These are phyloP conservation scores for Phoenix dactylifera DNA, from an alignment of 176 grass and related monocot species.

Conservation along the genomic window DNA sequence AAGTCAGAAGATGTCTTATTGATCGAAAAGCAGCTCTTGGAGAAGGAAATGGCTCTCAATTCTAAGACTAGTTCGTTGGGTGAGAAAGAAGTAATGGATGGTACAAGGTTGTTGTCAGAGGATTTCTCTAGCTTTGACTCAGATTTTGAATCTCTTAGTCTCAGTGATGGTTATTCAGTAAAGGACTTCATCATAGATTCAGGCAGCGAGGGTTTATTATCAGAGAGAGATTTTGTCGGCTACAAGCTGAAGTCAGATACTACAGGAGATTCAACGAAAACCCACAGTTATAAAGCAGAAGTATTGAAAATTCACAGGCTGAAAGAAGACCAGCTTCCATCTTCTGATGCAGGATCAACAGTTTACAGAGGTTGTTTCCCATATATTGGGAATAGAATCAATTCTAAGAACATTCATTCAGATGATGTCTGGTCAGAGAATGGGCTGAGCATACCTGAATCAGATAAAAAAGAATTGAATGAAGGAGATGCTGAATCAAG, in stretches of 20 bases:
- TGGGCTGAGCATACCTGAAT: neutral
- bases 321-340: slow-evolving; percentile 15
- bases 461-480: slow-evolving; percentile 4
- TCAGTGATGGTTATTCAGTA: slow-evolving; percentile 88
- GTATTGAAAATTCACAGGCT: slow-evolving; percentile 29
- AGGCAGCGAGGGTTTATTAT: slow-evolving; percentile 76
- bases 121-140: slow-evolving; percentile 69
- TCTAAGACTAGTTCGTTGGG: slow-evolving; percentile 15
- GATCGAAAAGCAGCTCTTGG: neutral
- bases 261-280: slow-evolving; percentile 6
- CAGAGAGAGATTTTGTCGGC: slow-evolving; percentile 48
- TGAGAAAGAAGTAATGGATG: neutral
- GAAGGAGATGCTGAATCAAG: slow-evolving; percentile 3
- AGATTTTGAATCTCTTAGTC: slow-evolving; percentile 55
- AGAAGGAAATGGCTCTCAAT: slow-evolving; percentile 9
- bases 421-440: slow-evolving; percentile 3
- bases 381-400: neutral
- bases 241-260: slow-evolving; percentile 10
- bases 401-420: neutral
- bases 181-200: slow-evolving; percentile 76
- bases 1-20: neutral
- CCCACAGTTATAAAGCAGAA: slow-evolving; percentile 28
- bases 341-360: slow-evolving; percentile 12
- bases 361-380: neutral
- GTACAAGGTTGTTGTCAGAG: slow-evolving; percentile 40